Percentiles rank a stretch among this genome's conserved stretches.
These are phyloP conservation scores for Delphinella strobiligena DNA, from an alignment of 2,329 filamentous ascomycete genomes.

Conservation along the genomic window DNA sequence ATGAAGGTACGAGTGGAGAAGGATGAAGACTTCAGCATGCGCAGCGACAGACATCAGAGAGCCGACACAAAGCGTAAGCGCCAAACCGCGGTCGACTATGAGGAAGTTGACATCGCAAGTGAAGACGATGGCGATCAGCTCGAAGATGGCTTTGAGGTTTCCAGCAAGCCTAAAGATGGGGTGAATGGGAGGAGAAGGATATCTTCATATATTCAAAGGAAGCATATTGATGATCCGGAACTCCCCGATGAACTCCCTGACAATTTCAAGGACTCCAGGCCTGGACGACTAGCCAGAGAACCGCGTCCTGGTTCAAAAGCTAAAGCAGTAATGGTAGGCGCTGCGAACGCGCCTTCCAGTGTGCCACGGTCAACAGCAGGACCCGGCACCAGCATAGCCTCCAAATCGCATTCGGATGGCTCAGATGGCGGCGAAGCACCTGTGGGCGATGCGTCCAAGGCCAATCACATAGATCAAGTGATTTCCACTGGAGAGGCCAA, in stretches of 20 bases:
- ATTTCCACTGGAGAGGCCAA: too few relatives aligned
- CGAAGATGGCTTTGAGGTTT: constrained; percentile 6
- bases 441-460: too few relatives aligned
- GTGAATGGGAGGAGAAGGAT: constrained; percentile 14
- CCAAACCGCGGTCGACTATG: constrained; percentile 22
- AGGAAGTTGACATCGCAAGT: constrained; percentile 35
- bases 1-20: constrained; percentile 26
- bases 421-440: too few relatives aligned
- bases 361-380: too few relatives aligned
- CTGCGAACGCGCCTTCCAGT: too few relatives aligned
- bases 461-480: too few relatives aligned
- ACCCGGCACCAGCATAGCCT: too few relatives aligned
- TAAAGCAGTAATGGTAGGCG: too few relatives aligned
- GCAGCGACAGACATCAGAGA: constrained; percentile 14
- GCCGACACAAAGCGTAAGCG: constrained; percentile 12
- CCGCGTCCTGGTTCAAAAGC: too few relatives aligned
- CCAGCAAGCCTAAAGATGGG: constrained; percentile 5
- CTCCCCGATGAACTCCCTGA: constrained; percentile 31
- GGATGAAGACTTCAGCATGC: constrained; percentile 28
- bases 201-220: constrained; percentile 30
- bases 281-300: constrained; percentile 14
- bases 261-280: constrained; percentile 26
- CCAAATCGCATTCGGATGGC: too few relatives aligned
- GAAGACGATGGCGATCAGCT: constrained; percentile 26
- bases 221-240: constrained; percentile 26